A percentile compares a stretch with the other conserved stretches of the same genome.
Conservation (phyloP, 352 stramenopile species). For the Halophytophthora batemanensis region DNA sequence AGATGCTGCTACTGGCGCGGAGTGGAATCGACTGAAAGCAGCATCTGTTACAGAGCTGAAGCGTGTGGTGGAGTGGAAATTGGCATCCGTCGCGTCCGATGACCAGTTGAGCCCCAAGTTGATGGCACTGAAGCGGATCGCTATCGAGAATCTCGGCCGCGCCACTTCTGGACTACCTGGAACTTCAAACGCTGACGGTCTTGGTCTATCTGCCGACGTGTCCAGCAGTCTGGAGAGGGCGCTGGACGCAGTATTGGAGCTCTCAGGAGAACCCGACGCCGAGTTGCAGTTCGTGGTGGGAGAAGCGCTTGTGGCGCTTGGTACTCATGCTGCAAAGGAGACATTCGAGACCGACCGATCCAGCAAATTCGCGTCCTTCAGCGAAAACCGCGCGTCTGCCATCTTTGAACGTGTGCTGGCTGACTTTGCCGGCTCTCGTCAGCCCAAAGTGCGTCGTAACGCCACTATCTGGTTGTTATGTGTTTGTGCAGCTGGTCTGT, state of each 20-base stretch:
- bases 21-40: constrained; percentile 36
- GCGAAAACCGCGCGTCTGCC: constrained; percentile 28
- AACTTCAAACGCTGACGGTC: background rate
- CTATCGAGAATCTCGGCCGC: constrained; percentile 40
- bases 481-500: constrained; percentile 52
- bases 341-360: constrained; percentile 12
- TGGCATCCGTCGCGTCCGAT: constrained; percentile 34
- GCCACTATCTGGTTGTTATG: constrained; percentile 66
- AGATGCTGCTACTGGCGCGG: constrained; percentile 5
- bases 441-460: constrained; percentile 45
- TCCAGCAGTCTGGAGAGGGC: constrained; percentile 22
- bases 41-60: constrained; percentile 25
- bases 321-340: constrained; percentile 28
- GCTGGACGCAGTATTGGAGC: constrained; percentile 23
- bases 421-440: constrained; percentile 36
- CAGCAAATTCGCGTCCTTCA: constrained; percentile 17
- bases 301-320: constrained; percentile 51
- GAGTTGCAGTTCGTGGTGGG: constrained; percentile 59
- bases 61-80: constrained; percentile 42
- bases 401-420: constrained; percentile 43
- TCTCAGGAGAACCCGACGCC: constrained; percentile 20
- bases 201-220: constrained; percentile 9
- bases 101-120: constrained; percentile 43
- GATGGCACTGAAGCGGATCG: constrained; percentile 29
- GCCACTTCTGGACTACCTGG: constrained; percentile 26